Evolutionary conservation across 805 yeast genomes (phyloP).

Genomic region (Isabelozyma rhagii): DNA sequence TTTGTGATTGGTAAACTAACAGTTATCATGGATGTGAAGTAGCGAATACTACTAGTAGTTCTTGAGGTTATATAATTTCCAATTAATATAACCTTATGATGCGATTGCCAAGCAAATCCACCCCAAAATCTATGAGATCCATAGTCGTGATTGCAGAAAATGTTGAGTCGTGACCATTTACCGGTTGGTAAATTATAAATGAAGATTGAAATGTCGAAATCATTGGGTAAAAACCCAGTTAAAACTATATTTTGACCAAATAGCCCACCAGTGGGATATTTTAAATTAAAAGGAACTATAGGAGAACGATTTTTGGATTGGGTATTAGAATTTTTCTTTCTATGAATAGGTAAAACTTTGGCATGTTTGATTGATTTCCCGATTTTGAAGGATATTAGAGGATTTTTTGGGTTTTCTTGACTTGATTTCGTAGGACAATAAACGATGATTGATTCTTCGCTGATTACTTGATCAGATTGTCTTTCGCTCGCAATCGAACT

Average conservation of each 20-base stretch:
- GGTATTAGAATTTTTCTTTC: slow-evolving; percentile 12
- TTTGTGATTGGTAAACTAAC: slow-evolving; percentile 57
- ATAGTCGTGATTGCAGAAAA: slow-evolving; percentile 48
- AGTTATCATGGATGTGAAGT: slow-evolving; percentile 46
- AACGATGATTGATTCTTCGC: slow-evolving; percentile 27
- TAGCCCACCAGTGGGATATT: slow-evolving; percentile 56
- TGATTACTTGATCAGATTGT: background rate
- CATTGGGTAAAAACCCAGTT: slow-evolving; percentile 54
- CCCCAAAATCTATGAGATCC: slow-evolving; percentile 63
- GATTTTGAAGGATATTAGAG: slow-evolving; percentile 32
- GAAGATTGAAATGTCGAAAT: slow-evolving; percentile 45
- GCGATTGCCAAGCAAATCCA: slow-evolving; percentile 73
- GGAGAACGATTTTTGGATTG: slow-evolving; percentile 4
- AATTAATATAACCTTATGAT: slow-evolving; percentile 62
- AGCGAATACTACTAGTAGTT: slow-evolving; percentile 46
- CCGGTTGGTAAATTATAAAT: slow-evolving; percentile 52
- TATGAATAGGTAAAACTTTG: slow-evolving; percentile 27
- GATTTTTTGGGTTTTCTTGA: slow-evolving; percentile 17
- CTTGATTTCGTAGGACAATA: slow-evolving; percentile 26
- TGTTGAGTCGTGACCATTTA: slow-evolving; percentile 63
- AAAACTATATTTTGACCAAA: slow-evolving; percentile 67
- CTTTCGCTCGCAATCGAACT: background rate
- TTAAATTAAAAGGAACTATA: slow-evolving; percentile 46
- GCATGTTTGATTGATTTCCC: slow-evolving; percentile 32
- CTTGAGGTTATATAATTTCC: slow-evolving; percentile 50